Percentiles rank a stretch among this genome's conserved stretches.
phyloP scores from a whole-genome alignment of 306 rosid genomes.

The Begonia peltatifolia region DNA sequence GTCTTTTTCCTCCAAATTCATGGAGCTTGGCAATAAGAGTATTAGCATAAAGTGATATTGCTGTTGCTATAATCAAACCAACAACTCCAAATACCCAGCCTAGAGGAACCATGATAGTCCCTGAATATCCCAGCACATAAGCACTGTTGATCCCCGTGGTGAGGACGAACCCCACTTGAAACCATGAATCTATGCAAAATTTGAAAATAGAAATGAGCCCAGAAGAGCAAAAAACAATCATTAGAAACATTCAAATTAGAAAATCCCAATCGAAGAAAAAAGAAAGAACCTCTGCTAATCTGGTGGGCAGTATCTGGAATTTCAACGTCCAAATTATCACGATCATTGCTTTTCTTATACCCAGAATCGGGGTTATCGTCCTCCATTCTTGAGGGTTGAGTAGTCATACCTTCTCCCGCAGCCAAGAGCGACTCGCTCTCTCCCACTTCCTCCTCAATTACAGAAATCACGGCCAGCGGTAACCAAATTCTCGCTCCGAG shows the following conservation, averaged over 20 bases:
- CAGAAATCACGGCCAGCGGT: neutral
- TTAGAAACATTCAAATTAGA: neutral
- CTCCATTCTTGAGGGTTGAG: neutral
- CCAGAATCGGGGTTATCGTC: neutral
- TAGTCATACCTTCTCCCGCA: neutral
- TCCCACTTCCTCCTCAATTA: neutral
- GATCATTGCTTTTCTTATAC: neutral
- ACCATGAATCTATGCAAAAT: constrained; percentile 53
- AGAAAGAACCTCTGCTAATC: constrained; percentile 1
- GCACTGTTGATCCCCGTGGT: constrained; percentile 91
- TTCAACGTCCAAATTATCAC: neutral
- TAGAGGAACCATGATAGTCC: constrained; percentile 76
- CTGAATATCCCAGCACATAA: constrained; percentile 83
- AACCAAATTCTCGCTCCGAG: neutral
- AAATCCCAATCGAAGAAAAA: neutral
- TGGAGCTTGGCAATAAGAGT: constrained; percentile 81
- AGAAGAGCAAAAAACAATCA: neutral
- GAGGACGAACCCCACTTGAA: constrained; percentile 78
- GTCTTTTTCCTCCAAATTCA: constrained; percentile 80
- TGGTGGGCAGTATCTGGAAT: constrained; percentile 3
- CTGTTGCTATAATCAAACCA: constrained; percentile 61
- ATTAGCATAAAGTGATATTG: constrained; percentile 67
- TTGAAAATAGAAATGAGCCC: neutral
- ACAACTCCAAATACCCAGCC: constrained; percentile 67
- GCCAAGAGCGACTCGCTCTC: neutral